Percentiles rank a stretch among this genome's conserved stretches.
These are phyloP conservation scores for Trichoderma cornu-damae DNA, from an alignment of 2,329 filamentous ascomycete species.

Conservation along the genomic window DNA sequence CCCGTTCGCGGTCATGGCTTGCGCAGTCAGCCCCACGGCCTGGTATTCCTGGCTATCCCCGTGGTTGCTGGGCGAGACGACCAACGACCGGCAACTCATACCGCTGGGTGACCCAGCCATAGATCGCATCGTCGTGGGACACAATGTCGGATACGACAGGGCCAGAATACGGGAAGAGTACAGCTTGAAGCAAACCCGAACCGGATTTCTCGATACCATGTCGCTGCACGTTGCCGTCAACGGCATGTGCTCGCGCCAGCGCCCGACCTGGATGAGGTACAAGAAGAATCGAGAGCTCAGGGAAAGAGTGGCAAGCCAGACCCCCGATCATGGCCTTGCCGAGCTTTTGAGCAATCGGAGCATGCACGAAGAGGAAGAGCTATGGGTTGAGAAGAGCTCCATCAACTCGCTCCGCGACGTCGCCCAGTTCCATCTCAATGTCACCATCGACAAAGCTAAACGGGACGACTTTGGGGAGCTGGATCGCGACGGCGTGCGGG, in stretches of 20 bases:
- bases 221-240: constrained; percentile 96
- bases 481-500: constrained; percentile 63
- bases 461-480: constrained; percentile 83
- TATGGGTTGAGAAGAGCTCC: constrained; percentile 93
- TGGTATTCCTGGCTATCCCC: constrained; percentile 99
- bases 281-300: constrained; percentile 82
- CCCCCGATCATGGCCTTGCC: constrained; percentile 65
- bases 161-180: constrained; percentile 89
- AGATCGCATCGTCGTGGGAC: constrained; percentile 77
- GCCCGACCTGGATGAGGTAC: constrained; percentile 96
- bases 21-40: constrained; percentile 77
- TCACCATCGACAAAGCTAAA: constrained; percentile 83
- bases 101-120: constrained; percentile 73
- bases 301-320: constrained; percentile 70
- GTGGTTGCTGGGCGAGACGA: constrained; percentile 81
- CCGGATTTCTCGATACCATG: constrained; percentile 94
- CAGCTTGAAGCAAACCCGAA: constrained; percentile 71
- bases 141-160: constrained; percentile 93
- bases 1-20: constrained; percentile 93
- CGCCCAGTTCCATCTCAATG: constrained; percentile 89
- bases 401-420: constrained; percentile 94
- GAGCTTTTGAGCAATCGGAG: constrained; percentile 63
- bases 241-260: constrained; percentile 95
- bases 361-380: constrained; percentile 82
- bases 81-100: constrained; percentile 73